phyloP scores from a whole-genome alignment of 441 rosid genomes.

The Macaranga tanarius region DNA sequence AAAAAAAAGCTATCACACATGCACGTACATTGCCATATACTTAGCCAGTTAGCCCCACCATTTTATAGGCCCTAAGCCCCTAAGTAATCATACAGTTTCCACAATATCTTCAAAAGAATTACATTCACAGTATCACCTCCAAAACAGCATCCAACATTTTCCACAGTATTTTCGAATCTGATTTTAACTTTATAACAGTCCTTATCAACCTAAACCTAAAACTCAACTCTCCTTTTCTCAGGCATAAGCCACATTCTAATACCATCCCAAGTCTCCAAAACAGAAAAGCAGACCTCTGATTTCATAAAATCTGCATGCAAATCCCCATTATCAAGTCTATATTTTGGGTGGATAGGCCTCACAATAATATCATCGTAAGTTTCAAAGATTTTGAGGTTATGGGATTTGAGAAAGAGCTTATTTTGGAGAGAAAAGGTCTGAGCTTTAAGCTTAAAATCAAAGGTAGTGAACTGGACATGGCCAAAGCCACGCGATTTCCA shows the following conservation, averaged over 20 bases:
- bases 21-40: no score
- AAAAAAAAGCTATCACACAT: no score
- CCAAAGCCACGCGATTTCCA: slow-evolving; percentile 87
- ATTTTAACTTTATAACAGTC: slow-evolving; percentile 64
- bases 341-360: slow-evolving; percentile 45
- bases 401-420: slow-evolving; percentile 52
- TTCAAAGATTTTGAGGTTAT: slow-evolving; percentile 46
- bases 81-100: no score
- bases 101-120: slow-evolving; percentile 64
- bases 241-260: slow-evolving; percentile 87
- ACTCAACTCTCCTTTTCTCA: slow-evolving; percentile 65
- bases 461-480: slow-evolving; percentile 69
- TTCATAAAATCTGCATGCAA: slow-evolving; percentile 59
- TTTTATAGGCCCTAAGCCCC: no score
- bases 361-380: slow-evolving; percentile 69
- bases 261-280: slow-evolving; percentile 59
- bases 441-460: slow-evolving; percentile 47
- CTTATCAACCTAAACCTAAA: slow-evolving; percentile 52
- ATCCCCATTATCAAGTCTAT: slow-evolving; percentile 44
- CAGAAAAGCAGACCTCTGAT: slow-evolving; percentile 37
- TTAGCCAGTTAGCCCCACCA: no score
- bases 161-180: slow-evolving; percentile 67
- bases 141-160: slow-evolving; percentile 50
- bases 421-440: slow-evolving; percentile 40
- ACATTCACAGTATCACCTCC: slow-evolving; percentile 41